A percentile compares a stretch with the other conserved stretches of the same genome.
Evolutionary conservation across 2,329 filamentous ascomycete species (phyloP).

Genomic region (Colletotrichum camelliae): DNA sequence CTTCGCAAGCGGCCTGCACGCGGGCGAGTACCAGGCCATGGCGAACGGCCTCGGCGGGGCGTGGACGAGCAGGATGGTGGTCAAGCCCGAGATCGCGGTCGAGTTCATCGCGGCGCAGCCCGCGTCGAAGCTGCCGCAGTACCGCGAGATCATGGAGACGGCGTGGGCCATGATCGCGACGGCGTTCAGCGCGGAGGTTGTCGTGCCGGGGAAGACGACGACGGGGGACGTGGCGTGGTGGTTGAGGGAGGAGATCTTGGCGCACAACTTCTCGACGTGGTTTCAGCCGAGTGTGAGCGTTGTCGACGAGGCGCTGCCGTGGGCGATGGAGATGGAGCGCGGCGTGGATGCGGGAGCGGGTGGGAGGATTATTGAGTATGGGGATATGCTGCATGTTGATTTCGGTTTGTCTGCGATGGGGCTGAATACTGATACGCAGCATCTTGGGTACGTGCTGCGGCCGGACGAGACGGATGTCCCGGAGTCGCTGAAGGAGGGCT

Average conservation of each 20-base stretch:
- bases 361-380: conserved; percentile 41
- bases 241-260: conserved; percentile 53
- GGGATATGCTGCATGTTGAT: conserved; percentile 54
- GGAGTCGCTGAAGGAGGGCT: conserved; percentile 42
- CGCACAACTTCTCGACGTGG: conserved; percentile 57
- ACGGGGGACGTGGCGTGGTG: conserved; percentile 56
- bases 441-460: conserved; percentile 52
- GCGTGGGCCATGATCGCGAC: conserved; percentile 55
- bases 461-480: conserved; percentile 48
- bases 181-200: conserved; percentile 47
- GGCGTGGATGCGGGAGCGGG: conserved; percentile 17
- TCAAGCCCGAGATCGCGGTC: conserved; percentile 49
- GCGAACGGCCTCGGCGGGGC: conserved; percentile 36
- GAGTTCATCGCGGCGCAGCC: conserved; percentile 53
- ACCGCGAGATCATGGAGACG: conserved; percentile 52
- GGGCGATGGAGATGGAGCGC: background rate
- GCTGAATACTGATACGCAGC: conserved; percentile 56
- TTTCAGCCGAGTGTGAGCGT: conserved; percentile 53
- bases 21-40: conserved; percentile 47
- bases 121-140: conserved; percentile 43
- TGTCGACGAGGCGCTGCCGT: conserved; percentile 31
- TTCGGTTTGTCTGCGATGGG: conserved; percentile 53
- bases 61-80: conserved; percentile 45
- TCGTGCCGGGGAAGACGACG: conserved; percentile 47
- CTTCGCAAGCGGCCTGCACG: conserved; percentile 53